Evolutionary conservation across 2,329 filamentous ascomycete species (phyloP).

Genomic region (Colletotrichum sp.): DNA sequence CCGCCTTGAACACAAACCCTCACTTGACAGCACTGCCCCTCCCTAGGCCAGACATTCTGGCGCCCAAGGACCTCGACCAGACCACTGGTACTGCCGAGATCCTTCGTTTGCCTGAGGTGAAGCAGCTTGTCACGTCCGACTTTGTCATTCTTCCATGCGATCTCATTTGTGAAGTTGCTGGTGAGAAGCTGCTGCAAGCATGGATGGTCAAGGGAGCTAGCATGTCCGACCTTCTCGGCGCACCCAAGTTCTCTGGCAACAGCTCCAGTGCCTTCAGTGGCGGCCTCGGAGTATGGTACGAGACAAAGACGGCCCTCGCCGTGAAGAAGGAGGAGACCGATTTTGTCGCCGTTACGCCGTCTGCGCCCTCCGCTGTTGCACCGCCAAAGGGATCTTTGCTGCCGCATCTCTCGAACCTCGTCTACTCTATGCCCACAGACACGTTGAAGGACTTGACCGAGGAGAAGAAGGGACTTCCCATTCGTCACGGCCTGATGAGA

Average conservation of each 20-base stretch:
- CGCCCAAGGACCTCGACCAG: slow-evolving; percentile 77
- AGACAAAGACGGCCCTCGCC: slow-evolving; percentile 76
- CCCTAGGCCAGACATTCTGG: slow-evolving; percentile 76
- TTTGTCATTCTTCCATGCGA: slow-evolving; percentile 94
- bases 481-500: slow-evolving; percentile 78
- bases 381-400: slow-evolving; percentile 65
- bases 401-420: slow-evolving; percentile 74
- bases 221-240: slow-evolving; percentile 65
- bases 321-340: slow-evolving; percentile 93
- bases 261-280: slow-evolving; percentile 63
- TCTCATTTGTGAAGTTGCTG: slow-evolving; percentile 86
- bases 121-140: slow-evolving; percentile 78
- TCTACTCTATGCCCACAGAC: slow-evolving; percentile 88
- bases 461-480: slow-evolving; percentile 72
- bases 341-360: slow-evolving; percentile 80
- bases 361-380: slow-evolving; percentile 56
- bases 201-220: slow-evolving; percentile 89
- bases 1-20: slow-evolving; percentile 79
- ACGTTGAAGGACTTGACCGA: slow-evolving; percentile 85
- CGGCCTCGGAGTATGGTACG: slow-evolving; percentile 89
- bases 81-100: slow-evolving; percentile 91
- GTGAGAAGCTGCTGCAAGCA: slow-evolving; percentile 81
- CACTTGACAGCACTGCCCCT: slow-evolving; percentile 75
- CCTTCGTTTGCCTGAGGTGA: slow-evolving; percentile 82
- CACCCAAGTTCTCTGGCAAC: slow-evolving; percentile 43